These are phyloP conservation scores for Penicillium sp. DNA, from an alignment of 2,329 filamentous ascomycete species.

Conservation along the genomic window DNA sequence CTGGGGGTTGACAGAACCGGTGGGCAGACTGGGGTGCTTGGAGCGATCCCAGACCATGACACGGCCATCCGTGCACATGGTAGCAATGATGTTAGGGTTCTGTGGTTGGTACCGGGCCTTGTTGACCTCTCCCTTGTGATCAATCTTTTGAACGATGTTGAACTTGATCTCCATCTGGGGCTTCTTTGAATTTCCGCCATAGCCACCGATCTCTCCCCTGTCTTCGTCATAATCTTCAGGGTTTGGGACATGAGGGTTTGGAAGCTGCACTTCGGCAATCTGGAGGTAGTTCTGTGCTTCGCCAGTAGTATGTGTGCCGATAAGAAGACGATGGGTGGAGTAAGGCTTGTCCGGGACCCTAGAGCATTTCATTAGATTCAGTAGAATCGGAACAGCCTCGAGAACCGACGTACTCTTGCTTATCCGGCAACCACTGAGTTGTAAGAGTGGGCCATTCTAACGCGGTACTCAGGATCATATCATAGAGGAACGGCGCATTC, in stretches of 20 bases:
- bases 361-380: conserved; percentile 5
- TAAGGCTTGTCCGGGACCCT: conserved; percentile 81
- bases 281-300: conserved; percentile 87
- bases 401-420: conserved; percentile 65
- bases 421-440: conserved; percentile 96
- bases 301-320: conserved; percentile 92
- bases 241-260: conserved; percentile 72
- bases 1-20: conserved; percentile 75
- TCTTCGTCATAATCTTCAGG: conserved; percentile 88
- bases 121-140: conserved; percentile 96
- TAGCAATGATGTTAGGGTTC: conserved; percentile 95
- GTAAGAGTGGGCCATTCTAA: conserved; percentile 97
- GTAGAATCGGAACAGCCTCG: not conserved
- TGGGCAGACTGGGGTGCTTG: conserved; percentile 81
- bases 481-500: conserved; percentile 97
- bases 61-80: conserved; percentile 81
- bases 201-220: conserved; percentile 88
- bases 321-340: conserved; percentile 81
- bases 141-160: conserved; percentile 91
- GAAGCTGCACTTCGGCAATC: conserved; percentile 91
- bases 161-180: conserved; percentile 75
- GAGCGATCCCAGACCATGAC: conserved; percentile 95
- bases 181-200: conserved; percentile 72
- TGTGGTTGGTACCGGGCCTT: conserved; percentile 98
- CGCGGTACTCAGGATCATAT: conserved; percentile 93